Percentiles rank a stretch among this genome's conserved stretches.
Conservation (phyloP, 257 asterid genomes). For the Primulina tabacum region DNA sequence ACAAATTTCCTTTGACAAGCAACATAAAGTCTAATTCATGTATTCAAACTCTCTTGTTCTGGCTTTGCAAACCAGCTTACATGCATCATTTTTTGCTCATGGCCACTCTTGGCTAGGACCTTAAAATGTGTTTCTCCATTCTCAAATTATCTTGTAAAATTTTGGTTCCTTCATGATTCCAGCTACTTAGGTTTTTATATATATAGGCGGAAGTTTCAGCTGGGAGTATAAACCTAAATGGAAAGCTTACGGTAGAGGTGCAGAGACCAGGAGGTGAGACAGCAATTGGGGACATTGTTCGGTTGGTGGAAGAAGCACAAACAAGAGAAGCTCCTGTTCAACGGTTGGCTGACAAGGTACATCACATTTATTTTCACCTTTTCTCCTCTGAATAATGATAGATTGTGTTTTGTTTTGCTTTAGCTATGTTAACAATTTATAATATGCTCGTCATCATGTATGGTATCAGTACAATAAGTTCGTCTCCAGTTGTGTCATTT, state of each 20-base stretch:
- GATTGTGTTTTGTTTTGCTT: constrained; percentile 7
- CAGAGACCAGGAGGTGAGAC: constrained; percentile 98
- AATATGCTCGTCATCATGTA: constrained; percentile 12
- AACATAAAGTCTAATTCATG: constrained; percentile 5
- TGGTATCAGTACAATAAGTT: constrained; percentile 10
- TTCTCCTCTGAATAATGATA: not conserved
- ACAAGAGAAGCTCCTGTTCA: constrained; percentile 98
- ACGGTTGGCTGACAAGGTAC: constrained; percentile 95
- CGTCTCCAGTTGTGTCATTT: constrained; percentile 17
- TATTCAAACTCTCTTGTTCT: constrained; percentile 4
- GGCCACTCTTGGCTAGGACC: constrained; percentile 4
- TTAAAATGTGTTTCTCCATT: not conserved
- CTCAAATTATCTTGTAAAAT: not conserved
- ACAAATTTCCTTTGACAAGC: constrained; percentile 12
- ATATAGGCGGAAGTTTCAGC: constrained; percentile 89
- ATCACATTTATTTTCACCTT: constrained; percentile 20
- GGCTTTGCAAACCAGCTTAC: constrained; percentile 1
- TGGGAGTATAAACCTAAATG: constrained; percentile 93
- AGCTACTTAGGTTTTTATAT: constrained; percentile 24
- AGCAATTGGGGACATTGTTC: constrained; percentile 90
- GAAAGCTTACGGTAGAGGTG: constrained; percentile 88
- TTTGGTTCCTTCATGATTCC: constrained; percentile 24
- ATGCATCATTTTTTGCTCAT: not conserved
- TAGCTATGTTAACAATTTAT: constrained; percentile 6
- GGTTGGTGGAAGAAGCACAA: constrained; percentile 98